Evolutionary conservation across 148 eudicot genomes (phyloP).

Genomic region (Amaranthus hypochondriacus): DNA sequence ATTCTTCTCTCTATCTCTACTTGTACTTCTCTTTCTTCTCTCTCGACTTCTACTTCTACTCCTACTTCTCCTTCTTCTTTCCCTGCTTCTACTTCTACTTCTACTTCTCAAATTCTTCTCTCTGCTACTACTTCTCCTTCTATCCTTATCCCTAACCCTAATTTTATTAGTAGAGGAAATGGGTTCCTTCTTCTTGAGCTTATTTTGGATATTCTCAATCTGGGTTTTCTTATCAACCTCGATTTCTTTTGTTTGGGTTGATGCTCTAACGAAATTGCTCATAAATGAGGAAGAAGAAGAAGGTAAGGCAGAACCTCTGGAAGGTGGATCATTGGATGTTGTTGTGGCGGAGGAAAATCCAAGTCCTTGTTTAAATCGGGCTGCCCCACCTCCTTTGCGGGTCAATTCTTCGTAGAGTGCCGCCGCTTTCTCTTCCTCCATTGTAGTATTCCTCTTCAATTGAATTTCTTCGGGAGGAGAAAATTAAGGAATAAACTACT

Average conservation of each 20-base stretch:
- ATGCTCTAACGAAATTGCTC: conserved; percentile 67
- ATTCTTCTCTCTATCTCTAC: conserved; percentile 18
- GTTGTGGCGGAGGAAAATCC: conserved; percentile 51
- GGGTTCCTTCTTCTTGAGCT: conserved; percentile 50
- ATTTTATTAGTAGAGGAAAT: conserved; percentile 17
- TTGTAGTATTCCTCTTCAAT: conserved; percentile 16
- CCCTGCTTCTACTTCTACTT: conserved; percentile 15
- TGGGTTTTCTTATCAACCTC: conserved; percentile 46
- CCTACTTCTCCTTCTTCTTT: conserved; percentile 25
- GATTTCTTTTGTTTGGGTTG: conserved; percentile 38
- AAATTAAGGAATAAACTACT: not conserved
- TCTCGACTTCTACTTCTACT: conserved; percentile 22
- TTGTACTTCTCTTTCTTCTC: conserved; percentile 21
- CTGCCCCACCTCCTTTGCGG: conserved; percentile 78
- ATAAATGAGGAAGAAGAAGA: conserved; percentile 47
- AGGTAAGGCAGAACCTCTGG: conserved; percentile 54
- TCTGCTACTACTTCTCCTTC: conserved; percentile 24
- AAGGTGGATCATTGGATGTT: conserved; percentile 30
- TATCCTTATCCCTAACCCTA: conserved; percentile 30
- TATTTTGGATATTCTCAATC: conserved; percentile 54
- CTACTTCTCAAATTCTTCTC: conserved; percentile 15
- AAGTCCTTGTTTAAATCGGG: conserved; percentile 91
- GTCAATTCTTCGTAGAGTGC: conserved; percentile 85
- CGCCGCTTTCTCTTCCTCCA: conserved; percentile 94
- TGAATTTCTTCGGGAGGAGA: not conserved